Conservation (phyloP, 1,284 basidiomycete species). For the Pyrrhoderma noxium region DNA sequence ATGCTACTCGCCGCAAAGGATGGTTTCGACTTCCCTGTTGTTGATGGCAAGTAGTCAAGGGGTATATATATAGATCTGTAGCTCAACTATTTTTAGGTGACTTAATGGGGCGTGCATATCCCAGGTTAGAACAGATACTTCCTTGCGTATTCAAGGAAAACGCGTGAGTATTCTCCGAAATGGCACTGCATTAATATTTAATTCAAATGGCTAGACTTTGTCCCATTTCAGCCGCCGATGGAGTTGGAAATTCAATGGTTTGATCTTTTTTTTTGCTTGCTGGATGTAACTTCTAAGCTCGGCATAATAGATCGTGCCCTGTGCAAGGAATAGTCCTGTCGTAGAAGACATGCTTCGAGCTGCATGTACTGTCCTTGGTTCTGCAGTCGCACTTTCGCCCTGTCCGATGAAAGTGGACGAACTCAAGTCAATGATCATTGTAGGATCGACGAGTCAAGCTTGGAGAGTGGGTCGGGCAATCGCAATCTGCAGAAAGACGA, state of each 20-base stretch:
- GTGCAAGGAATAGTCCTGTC: constrained; percentile 15
- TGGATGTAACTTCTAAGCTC: no score
- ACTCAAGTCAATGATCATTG: constrained; percentile 35
- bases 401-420: constrained; percentile 31
- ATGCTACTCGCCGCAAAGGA: constrained; percentile 36
- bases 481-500: constrained; percentile 30
- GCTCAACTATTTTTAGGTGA: constrained; percentile 29
- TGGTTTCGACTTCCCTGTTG: constrained; percentile 30
- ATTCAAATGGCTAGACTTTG: constrained; percentile 35
- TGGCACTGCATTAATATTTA: no score
- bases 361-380: constrained; percentile 35
- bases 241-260: constrained; percentile 34
- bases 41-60: constrained; percentile 32
- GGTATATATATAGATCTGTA: constrained; percentile 19
- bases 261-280: background rate
- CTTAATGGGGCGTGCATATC: constrained; percentile 46
- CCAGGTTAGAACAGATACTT: constrained; percentile 21
- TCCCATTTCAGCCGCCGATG: constrained; percentile 40
- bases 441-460: constrained; percentile 42
- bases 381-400: constrained; percentile 35
- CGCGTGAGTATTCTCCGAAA: constrained; percentile 27
- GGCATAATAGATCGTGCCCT: constrained; percentile 19
- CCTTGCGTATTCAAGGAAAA: constrained; percentile 13
- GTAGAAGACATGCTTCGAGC: constrained; percentile 22
- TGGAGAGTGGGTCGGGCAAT: constrained; percentile 48